Percentiles rank a stretch among this genome's conserved stretches.
Evolutionary conservation across 495 filamentous ascomycete species (phyloP).

Genomic region (Trichocladium uniseriatum): DNA sequence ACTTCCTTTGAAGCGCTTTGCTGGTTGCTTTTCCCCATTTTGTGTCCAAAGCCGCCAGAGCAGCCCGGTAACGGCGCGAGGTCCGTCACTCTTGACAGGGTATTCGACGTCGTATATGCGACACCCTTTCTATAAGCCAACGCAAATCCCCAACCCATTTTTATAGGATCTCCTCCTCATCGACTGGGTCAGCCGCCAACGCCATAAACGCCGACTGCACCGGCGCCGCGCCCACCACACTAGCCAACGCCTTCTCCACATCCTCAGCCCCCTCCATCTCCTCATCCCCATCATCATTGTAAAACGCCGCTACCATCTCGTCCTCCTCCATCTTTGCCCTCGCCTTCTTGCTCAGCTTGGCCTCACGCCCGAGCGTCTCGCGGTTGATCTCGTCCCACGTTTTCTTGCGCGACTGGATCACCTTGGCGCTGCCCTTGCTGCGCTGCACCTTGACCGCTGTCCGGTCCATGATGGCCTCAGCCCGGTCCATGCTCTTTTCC

Average conservation of each 20-base stretch:
- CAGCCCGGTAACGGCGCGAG: too few relatives aligned
- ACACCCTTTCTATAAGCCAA: too few relatives aligned
- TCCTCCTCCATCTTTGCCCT: too few relatives aligned
- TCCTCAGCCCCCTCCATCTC: conserved; percentile 17
- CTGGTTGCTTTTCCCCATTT: too few relatives aligned
- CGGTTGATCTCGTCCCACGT: conserved; percentile 54
- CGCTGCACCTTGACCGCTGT: conserved; percentile 59
- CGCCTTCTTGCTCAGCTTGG: too few relatives aligned
- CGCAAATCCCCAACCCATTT: not conserved
- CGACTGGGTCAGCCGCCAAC: not conserved
- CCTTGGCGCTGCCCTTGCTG: conserved; percentile 51
- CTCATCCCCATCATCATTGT: conserved; percentile 19
- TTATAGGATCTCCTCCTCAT: conserved; percentile 21
- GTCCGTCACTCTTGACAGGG: not conserved
- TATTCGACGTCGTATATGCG: not conserved
- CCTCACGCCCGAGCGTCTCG: conserved; percentile 14
- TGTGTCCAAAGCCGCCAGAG: too few relatives aligned
- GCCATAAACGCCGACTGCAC: not conserved
- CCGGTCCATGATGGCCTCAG: conserved; percentile 60
- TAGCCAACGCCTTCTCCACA: not conserved
- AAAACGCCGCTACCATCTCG: conserved; percentile 16
- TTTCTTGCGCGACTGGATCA: conserved; percentile 46
- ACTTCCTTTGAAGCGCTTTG: too few relatives aligned
- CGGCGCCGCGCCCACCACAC: not conserved
- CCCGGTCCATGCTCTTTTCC: conserved; percentile 64